phyloP scores from a whole-genome alignment of 108 stramenopile species.

The Craspedostauros australis region DNA sequence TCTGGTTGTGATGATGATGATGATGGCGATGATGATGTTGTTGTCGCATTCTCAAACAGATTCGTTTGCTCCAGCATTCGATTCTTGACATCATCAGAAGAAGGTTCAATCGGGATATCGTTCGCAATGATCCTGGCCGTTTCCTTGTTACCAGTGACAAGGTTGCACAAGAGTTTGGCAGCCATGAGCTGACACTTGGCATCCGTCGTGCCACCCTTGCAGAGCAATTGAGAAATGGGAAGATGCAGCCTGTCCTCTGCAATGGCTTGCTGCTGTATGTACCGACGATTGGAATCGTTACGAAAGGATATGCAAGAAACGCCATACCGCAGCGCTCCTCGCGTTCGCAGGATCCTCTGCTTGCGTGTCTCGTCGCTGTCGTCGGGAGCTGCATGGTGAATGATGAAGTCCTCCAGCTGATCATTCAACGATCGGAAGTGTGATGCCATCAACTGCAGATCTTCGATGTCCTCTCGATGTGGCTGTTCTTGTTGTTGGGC shows the following conservation, averaged over 20 bases:
- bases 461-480: no score
- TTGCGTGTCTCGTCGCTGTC: no score
- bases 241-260: constrained; percentile 5
- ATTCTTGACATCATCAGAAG: constrained; percentile 18
- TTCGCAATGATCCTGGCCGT: constrained; percentile 32
- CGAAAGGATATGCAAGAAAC: constrained; percentile 21
- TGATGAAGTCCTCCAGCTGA: no score
- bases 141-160: constrained; percentile 54
- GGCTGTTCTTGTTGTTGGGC: no score
- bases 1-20: no score
- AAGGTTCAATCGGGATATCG: constrained; percentile 43
- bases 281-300: constrained; percentile 6
- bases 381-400: no score
- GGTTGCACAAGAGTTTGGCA: constrained; percentile 59
- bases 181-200: constrained; percentile 40
- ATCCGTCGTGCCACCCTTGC: constrained; percentile 20
- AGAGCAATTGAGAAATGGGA: constrained; percentile 13
- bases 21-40: no score
- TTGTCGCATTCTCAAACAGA: no score
- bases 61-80: constrained; percentile 16
- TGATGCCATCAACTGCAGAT: no score
- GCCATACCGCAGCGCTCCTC: constrained; percentile 37
- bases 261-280: constrained; percentile 16
- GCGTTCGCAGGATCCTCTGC: constrained; percentile 19
- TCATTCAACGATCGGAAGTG: no score